These are phyloP conservation scores for Fusarium anthophilum DNA, from an alignment of 2,329 filamentous ascomycete genomes.

Conservation along the genomic window DNA sequence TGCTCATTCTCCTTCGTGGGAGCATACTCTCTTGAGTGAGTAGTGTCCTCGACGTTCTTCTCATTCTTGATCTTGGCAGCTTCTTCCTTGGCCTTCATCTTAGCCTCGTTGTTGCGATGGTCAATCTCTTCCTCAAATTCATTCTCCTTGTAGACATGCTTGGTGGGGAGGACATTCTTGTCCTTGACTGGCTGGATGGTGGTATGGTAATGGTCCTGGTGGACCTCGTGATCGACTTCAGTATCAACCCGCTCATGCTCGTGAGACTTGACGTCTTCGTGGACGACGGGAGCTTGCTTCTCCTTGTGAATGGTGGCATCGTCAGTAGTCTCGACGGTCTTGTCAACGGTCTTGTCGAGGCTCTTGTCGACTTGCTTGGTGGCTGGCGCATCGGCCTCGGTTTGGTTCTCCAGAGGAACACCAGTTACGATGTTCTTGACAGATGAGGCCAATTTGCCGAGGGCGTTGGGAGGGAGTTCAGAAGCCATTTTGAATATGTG, in stretches of 20 bases:
- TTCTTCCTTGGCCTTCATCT: slow-evolving; percentile 18
- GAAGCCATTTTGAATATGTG: background rate
- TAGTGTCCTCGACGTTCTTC: slow-evolving; percentile 18
- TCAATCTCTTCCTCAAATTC: slow-evolving; percentile 21
- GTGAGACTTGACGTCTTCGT: slow-evolving; percentile 29
- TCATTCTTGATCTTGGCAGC: slow-evolving; percentile 17
- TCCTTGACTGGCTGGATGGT: slow-evolving; percentile 28
- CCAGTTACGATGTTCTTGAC: background rate
- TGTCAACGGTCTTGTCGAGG: background rate
- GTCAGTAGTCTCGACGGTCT: slow-evolving; percentile 15
- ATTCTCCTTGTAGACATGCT: slow-evolving; percentile 28
- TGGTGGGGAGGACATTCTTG: slow-evolving; percentile 17
- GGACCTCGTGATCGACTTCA: slow-evolving; percentile 18
- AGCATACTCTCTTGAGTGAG: slow-evolving; percentile 9
- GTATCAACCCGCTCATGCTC: slow-evolving; percentile 26
- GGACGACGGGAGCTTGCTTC: slow-evolving; percentile 14
- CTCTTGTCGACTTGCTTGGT: slow-evolving; percentile 3
- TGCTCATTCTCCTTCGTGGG: slow-evolving; percentile 20
- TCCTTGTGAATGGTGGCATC: slow-evolving; percentile 18
- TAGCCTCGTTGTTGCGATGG: slow-evolving; percentile 15
- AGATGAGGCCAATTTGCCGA: background rate
- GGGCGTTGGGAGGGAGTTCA: background rate
- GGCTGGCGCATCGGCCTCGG: background rate
- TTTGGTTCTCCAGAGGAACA: background rate
- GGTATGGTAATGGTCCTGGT: slow-evolving; percentile 24